phyloP scores from a whole-genome alignment of 2,329 filamentous ascomycete species.

The Hypoxylon sp. region DNA sequence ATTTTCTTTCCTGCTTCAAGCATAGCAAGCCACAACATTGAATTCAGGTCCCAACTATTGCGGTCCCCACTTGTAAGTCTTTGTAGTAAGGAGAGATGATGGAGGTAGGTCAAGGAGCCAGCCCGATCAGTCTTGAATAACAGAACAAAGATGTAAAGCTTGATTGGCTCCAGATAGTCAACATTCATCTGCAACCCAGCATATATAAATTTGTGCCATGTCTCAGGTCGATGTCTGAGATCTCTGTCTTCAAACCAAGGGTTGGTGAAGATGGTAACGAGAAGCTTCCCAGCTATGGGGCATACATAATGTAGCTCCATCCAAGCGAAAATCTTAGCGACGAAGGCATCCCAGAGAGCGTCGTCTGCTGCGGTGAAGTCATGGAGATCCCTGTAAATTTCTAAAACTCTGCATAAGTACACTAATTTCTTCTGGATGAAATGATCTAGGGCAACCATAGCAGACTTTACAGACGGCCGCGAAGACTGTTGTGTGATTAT shows the following conservation, averaged over 20 bases:
- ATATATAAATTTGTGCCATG: conserved; percentile 72
- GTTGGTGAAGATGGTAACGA: conserved; percentile 69
- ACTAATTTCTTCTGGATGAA: conserved; percentile 74
- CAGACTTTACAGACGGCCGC: conserved; percentile 77
- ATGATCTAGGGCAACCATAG: conserved; percentile 76
- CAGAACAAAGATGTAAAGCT: conserved; percentile 74
- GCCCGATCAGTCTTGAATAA: conserved; percentile 72
- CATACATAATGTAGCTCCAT: conserved; percentile 71
- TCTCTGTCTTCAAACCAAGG: conserved; percentile 57
- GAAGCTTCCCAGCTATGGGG: conserved; percentile 72
- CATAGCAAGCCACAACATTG: conserved; percentile 75
- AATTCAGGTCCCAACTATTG: conserved; percentile 65
- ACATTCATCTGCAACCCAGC: conserved; percentile 64
- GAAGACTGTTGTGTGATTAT: conserved; percentile 73
- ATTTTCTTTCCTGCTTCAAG: conserved; percentile 79
- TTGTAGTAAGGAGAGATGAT: conserved; percentile 67
- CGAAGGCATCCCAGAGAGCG: conserved; percentile 66
- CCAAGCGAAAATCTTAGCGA: conserved; percentile 67
- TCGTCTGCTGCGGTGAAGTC: conserved; percentile 46
- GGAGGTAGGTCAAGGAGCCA: conserved; percentile 71
- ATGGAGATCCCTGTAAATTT: conserved; percentile 58
- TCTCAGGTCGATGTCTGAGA: conserved; percentile 57
- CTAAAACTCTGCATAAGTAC: conserved; percentile 61
- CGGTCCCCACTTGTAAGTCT: conserved; percentile 62
- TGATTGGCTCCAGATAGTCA: conserved; percentile 72